A percentile compares a stretch with the other conserved stretches of the same genome.
Conservation (phyloP, 2,329 filamentous ascomycete species). For the Lomentospora prolificans region DNA sequence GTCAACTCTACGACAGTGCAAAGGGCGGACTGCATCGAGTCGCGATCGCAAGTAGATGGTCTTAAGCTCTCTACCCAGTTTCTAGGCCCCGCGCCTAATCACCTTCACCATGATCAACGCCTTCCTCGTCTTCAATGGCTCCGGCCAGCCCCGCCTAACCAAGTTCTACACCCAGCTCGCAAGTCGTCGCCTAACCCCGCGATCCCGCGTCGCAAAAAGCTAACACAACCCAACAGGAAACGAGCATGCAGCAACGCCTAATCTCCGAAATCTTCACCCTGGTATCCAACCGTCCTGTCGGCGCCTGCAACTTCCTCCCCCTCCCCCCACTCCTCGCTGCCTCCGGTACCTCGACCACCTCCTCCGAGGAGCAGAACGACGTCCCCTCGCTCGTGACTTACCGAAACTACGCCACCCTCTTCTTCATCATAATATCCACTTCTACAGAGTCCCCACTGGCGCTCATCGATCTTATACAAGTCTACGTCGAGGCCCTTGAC, state of each 20-base stretch:
- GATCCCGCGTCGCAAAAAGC: constrained; percentile 3
- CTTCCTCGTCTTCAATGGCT: constrained; percentile 97
- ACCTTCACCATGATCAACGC: constrained; percentile 82
- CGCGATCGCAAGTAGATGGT: no score
- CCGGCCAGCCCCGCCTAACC: constrained; percentile 88
- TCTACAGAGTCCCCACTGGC: constrained; percentile 93
- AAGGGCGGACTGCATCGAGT: not conserved
- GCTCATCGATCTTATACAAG: constrained; percentile 92
- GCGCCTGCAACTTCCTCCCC: constrained; percentile 94
- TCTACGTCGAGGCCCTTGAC: constrained; percentile 93
- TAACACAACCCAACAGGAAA: constrained; percentile 59
- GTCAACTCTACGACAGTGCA: not conserved
- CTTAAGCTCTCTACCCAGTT: not conserved
- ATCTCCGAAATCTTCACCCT: constrained; percentile 97
- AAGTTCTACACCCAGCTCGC: constrained; percentile 99
- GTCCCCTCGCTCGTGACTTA: constrained; percentile 93
- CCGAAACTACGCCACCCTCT: constrained; percentile 94
- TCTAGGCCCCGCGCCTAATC: not conserved
- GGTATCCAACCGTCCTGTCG: constrained; percentile 81
- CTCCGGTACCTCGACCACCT: constrained; percentile 54
- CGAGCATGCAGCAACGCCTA: constrained; percentile 89
- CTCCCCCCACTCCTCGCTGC: constrained; percentile 55
- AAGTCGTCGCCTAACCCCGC: constrained; percentile 11
- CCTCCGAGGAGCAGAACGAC: constrained; percentile 66
- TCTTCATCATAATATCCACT: constrained; percentile 96